phyloP scores from a whole-genome alignment of 2,329 filamentous ascomycete genomes.

The Periglandula ipomoeae region DNA sequence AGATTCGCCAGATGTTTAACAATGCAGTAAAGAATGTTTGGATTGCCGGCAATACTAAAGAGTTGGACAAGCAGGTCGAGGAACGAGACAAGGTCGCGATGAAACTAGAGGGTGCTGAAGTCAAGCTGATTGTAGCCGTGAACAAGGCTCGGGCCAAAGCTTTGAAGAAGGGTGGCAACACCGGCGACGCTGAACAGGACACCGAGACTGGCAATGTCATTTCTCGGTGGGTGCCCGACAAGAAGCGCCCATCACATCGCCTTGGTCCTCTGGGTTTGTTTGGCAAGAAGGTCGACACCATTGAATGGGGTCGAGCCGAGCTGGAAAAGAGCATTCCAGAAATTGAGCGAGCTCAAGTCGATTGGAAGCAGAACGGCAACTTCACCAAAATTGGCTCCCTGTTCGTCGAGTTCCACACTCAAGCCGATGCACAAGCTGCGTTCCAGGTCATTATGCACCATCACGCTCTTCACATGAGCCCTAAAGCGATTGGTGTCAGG shows the following conservation, averaged over 20 bases:
- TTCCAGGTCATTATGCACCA: slow-evolving; percentile 78
- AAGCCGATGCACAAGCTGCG: slow-evolving; percentile 75
- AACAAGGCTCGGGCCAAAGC: slow-evolving; percentile 28
- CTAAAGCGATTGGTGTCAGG: slow-evolving; percentile 71
- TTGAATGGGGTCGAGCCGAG: slow-evolving; percentile 66
- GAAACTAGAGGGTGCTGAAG: slow-evolving; percentile 75
- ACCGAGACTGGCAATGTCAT: slow-evolving; percentile 57
- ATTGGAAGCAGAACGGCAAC: slow-evolving; percentile 51
- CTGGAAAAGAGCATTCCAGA: slow-evolving; percentile 50
- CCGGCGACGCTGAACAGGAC: slow-evolving; percentile 38
- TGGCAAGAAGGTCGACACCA: slow-evolving; percentile 68
- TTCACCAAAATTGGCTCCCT: slow-evolving; percentile 59
- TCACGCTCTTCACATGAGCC: slow-evolving; percentile 72
- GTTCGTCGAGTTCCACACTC: slow-evolving; percentile 86
- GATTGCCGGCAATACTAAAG: slow-evolving; percentile 65
- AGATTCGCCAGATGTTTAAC: slow-evolving; percentile 69
- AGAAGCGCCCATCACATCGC: slow-evolving; percentile 62
- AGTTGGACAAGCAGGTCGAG: slow-evolving; percentile 68
- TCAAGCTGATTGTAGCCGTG: slow-evolving; percentile 62
- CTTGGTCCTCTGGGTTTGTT: slow-evolving; percentile 53
- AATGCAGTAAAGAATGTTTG: slow-evolving; percentile 73
- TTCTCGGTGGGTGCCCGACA: slow-evolving; percentile 56
- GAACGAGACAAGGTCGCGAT: slow-evolving; percentile 66
- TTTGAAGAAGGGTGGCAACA: slow-evolving; percentile 22
- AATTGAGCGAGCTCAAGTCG: slow-evolving; percentile 53